Evolutionary conservation across 176 grass and related monocot genomes (phyloP), one percentile per base, ranked within the genome.

Genomic region (Eragrostis curvula): DNA sequence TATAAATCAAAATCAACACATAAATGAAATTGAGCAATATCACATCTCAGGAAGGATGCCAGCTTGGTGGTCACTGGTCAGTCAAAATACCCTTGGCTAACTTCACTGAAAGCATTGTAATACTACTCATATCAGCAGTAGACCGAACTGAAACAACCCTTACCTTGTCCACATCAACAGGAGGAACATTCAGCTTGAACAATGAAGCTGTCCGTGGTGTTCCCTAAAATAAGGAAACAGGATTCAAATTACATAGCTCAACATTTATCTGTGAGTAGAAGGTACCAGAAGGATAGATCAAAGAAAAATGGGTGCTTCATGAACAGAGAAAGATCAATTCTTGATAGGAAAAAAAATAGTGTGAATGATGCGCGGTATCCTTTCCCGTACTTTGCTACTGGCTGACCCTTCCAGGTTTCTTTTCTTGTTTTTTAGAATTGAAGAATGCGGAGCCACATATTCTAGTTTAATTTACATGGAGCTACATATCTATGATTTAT

Each of bases 111-210:
- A 52, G 21, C 21, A 64, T 39, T 50, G 51, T 41, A 51, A 48
- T 52, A 83, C 43, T 32, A 16, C 18, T 77, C 18, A n/a, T 46
- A 61, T 66, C 29, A 42, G 39, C 57, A 53, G 12, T 72, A 41
- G 42, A 43, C 44, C n/a, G 52, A 67, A 89, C 81, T 40, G 44
- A 49, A 81, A 77, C 25, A 81, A 45, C 53, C 10, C 30, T 68
- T 90, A 94, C 96, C 83, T 99, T 99, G 73, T 99, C 96, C 73
- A 96, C 96, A 53, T 99, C 96, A 83, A 99, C 81, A 55, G 89
- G 96, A 87, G 96, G 91, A 84, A 99, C 91, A 87, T 86, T 91
- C 69, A 90, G 87, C 46, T 84, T 81, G 65, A 87, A 83, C 44
- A 70, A 72, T 75, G 77, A 71, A 86, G 79, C 69, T 86, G 89